Conservation (phyloP, 192 early-diverging fungal species). For the Gryganskiella cystojenkinii region DNA sequence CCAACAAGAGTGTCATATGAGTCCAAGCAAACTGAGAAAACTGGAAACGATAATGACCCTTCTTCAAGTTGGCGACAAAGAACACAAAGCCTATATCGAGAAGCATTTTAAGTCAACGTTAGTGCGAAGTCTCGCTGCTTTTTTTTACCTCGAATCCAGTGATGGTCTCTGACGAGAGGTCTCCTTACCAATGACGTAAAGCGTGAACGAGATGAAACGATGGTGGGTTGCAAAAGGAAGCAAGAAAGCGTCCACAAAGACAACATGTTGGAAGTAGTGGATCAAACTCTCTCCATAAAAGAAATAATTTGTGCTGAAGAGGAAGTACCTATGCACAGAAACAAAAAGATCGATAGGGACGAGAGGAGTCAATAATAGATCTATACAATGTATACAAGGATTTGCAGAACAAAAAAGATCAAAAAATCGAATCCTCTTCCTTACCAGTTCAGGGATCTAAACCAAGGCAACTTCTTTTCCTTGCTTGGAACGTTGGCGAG, state of each 20-base stretch:
- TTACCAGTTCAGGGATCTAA: conserved; percentile 89
- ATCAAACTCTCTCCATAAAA: conserved; percentile 95
- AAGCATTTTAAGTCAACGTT: neutral
- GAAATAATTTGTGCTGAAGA: conserved; percentile 91
- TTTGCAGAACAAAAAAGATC: neutral
- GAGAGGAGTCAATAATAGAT: no score
- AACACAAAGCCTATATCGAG: conserved; percentile 78
- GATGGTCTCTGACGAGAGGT: neutral
- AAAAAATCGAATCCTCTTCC: neutral
- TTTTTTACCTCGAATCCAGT: neutral
- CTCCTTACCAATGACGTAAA: conserved; percentile 82
- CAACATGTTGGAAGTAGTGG: conserved; percentile 85
- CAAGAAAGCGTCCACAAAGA: conserved; percentile 87
- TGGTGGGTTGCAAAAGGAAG: conserved; percentile 91
- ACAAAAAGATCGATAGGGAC: neutral
- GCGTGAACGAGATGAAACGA: conserved; percentile 90
- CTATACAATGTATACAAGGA: no score
- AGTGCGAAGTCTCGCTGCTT: neutral
- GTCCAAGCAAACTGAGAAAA: conserved; percentile 98
- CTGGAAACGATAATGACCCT: conserved; percentile 95
- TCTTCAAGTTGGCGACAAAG: conserved; percentile 94
- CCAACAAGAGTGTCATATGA: conserved; percentile 93
- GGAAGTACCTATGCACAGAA: conserved; percentile 76
- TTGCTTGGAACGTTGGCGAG: conserved; percentile 86
- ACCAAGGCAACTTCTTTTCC: conserved; percentile 90